A percentile compares a stretch with the other conserved stretches of the same genome.
Conservation (phyloP, 108 stramenopile genomes). For the Cyclotella cryptica region DNA sequence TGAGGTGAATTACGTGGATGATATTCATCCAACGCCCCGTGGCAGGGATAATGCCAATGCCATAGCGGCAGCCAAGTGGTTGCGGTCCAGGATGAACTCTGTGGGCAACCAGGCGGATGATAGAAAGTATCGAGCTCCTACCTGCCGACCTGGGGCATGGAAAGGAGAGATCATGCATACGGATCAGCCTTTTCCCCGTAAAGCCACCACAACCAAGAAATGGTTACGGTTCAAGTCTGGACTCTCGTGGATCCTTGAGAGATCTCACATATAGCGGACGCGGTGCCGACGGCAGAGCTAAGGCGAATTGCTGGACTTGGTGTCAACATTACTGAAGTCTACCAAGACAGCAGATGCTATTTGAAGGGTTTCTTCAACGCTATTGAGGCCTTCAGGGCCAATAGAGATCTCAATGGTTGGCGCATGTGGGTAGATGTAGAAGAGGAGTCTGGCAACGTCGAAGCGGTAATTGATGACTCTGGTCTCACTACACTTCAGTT, state of each 20-base stretch:
- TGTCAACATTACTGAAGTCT: slow-evolving; percentile 17
- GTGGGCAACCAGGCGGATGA: slow-evolving; percentile 1
- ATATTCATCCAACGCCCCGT: neutral
- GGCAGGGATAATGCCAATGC: neutral
- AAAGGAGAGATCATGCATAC: too few relatives aligned
- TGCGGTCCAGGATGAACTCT: neutral
- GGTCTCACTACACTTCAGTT: neutral
- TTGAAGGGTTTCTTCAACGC: slow-evolving; percentile 27
- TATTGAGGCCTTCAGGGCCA: slow-evolving; percentile 4
- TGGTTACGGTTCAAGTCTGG: slow-evolving; percentile 12
- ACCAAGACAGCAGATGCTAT: neutral
- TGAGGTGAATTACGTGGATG: slow-evolving; percentile 6
- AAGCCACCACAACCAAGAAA: neutral
- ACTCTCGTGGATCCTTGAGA: neutral
- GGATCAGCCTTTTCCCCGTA: too few relatives aligned
- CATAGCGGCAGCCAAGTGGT: neutral
- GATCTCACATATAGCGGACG: neutral
- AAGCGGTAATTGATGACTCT: neutral
- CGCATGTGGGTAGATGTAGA: neutral
- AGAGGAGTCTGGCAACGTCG: neutral
- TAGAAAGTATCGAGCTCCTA: too few relatives aligned
- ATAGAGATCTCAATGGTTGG: slow-evolving; percentile 20
- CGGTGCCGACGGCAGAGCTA: neutral
- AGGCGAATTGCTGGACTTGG: neutral
- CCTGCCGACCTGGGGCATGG: too few relatives aligned